Evolutionary conservation across 2,329 filamentous ascomycete species (phyloP).

Genomic region (Lasiodiplodia sp.): DNA sequence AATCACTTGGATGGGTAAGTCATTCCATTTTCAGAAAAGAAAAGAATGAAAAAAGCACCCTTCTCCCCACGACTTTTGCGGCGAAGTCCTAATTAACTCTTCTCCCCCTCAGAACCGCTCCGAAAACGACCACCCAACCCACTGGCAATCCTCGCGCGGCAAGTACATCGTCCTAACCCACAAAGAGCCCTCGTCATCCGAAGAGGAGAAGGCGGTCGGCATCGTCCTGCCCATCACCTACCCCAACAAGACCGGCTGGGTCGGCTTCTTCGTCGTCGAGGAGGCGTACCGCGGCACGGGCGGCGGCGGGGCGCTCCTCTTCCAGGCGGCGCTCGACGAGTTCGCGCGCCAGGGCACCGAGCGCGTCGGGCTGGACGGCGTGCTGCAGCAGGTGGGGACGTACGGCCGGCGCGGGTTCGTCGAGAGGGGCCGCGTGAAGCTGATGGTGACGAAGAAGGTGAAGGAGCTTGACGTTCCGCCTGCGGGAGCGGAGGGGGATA

Average conservation of each 20-base stretch:
- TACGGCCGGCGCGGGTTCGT: slow-evolving; percentile 46
- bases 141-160: slow-evolving; percentile 40
- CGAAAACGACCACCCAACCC: slow-evolving; percentile 41
- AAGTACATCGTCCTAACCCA: slow-evolving; percentile 44
- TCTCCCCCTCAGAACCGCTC: slow-evolving; percentile 41
- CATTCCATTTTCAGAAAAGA: neutral
- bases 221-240: slow-evolving; percentile 44
- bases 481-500: slow-evolving; percentile 12
- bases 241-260: slow-evolving; percentile 48
- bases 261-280: slow-evolving; percentile 48
- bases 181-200: slow-evolving; percentile 28
- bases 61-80: no score
- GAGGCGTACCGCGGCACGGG: slow-evolving; percentile 41
- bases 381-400: slow-evolving; percentile 46
- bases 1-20: slow-evolving; percentile 44
- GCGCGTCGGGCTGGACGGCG: slow-evolving; percentile 46
- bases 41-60: no score
- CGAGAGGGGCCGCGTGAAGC: slow-evolving; percentile 38
- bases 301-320: slow-evolving; percentile 44
- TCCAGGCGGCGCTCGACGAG: slow-evolving; percentile 39
- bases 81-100: no score
- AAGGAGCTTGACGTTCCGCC: slow-evolving; percentile 1
- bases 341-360: slow-evolving; percentile 35
- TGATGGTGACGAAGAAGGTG: slow-evolving; percentile 36
- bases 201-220: slow-evolving; percentile 38